Percentiles rank a stretch among this genome's conserved stretches.
These are phyloP conservation scores for Kluyveromyces nonfermentans DNA, from an alignment of 805 yeast genomes.

Conservation along the genomic window DNA sequence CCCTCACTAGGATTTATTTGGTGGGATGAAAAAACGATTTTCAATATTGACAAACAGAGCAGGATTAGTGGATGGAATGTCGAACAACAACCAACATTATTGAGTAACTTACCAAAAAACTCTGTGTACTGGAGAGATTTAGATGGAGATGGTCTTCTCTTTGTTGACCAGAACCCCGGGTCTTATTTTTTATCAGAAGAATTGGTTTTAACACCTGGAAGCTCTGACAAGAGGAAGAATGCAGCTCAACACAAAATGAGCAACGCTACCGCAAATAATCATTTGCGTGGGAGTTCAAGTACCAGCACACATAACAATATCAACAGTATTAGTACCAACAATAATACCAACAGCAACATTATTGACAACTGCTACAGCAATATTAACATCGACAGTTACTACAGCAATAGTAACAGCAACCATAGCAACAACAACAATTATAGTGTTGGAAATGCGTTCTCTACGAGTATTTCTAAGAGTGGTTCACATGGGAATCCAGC, in stretches of 20 bases:
- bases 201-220: slow-evolving; percentile 1
- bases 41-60: slow-evolving; percentile 27
- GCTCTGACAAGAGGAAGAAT: background rate
- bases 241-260: slow-evolving; percentile 5
- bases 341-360: too few species aligned
- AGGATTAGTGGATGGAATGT: slow-evolving; percentile 28
- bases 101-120: slow-evolving; percentile 22
- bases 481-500: background rate
- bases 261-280: slow-evolving; percentile 4
- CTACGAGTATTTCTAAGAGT: background rate
- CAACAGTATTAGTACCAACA: background rate
- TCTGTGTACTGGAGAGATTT: slow-evolving; percentile 29
- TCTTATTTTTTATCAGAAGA: slow-evolving; percentile 11
- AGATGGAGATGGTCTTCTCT: slow-evolving; percentile 28
- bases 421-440: too few species aligned
- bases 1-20: slow-evolving; percentile 28
- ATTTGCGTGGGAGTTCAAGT: background rate
- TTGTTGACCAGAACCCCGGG: slow-evolving; percentile 22
- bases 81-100: slow-evolving; percentile 22
- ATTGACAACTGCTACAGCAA: too few species aligned
- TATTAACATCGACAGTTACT: too few species aligned
- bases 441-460: too few species aligned
- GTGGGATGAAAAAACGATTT: slow-evolving; percentile 28
- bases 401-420: too few species aligned
- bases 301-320: background rate